Percentiles rank a stretch among this genome's conserved stretches.
Conservation (phyloP, 768 basidiomycete species). For the Pseudohyphozyma bogoriensis region DNA sequence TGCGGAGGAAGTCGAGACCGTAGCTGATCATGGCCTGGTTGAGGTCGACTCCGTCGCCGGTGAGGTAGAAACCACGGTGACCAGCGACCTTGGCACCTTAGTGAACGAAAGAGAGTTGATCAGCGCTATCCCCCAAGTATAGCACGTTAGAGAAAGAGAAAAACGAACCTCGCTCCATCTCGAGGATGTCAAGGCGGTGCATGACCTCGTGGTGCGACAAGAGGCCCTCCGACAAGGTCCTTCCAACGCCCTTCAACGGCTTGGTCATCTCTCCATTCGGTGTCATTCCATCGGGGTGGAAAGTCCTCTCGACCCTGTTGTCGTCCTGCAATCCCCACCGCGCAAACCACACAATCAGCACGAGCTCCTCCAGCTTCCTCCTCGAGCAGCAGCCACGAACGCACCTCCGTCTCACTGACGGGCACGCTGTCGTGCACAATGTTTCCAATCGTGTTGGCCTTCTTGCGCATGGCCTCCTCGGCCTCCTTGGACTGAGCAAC, state of each 20-base stretch:
- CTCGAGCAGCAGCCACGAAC: conserved; percentile 31
- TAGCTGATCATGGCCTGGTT: conserved; percentile 94
- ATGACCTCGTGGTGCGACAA: conserved; percentile 98
- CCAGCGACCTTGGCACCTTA: conserved; percentile 83
- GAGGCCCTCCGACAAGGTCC: conserved; percentile 51
- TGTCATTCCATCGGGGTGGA: conserved; percentile 70
- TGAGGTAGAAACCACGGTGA: conserved; percentile 93
- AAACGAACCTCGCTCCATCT: conserved; percentile 78
- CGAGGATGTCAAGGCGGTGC: conserved; percentile 85
- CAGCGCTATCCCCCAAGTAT: background rate
- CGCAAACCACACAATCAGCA: background rate
- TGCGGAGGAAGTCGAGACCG: conserved; percentile 82
- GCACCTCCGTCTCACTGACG: conserved; percentile 76
- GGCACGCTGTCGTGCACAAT: conserved; percentile 80
- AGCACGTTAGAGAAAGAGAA: background rate
- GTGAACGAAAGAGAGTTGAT: background rate
- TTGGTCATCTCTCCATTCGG: conserved; percentile 50
- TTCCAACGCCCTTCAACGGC: conserved; percentile 21
- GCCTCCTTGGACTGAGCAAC: conserved; percentile 67
- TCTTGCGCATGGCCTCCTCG: conserved; percentile 65
- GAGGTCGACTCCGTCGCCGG: conserved; percentile 87
- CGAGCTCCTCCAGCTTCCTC: background rate
- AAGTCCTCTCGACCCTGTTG: conserved; percentile 67
- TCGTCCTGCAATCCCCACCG: conserved; percentile 59
- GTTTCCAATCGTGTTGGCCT: conserved; percentile 77